Evolutionary conservation across 176 grass and related monocot species (phyloP).

Genomic region (Typha latifolia): DNA sequence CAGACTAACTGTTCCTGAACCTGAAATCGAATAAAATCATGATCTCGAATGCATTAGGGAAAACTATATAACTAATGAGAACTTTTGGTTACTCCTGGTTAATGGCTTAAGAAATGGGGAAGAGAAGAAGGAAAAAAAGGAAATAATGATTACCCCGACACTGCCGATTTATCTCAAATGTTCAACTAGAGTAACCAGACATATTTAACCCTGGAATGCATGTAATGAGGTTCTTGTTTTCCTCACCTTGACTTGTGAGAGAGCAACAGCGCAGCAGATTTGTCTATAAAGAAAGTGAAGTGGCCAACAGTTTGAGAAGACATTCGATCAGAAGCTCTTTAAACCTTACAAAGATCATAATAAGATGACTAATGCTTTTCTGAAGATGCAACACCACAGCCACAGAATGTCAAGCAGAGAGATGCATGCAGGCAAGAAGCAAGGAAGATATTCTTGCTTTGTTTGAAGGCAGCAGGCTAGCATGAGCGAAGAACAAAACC

Average conservation of each 20-base stretch:
- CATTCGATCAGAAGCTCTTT: constrained; percentile 6
- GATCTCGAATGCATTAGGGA: neutral
- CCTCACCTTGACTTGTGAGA: constrained; percentile 2
- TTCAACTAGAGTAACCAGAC: neutral
- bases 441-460: neutral
- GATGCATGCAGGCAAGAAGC: constrained; percentile 1
- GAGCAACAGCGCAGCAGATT: neutral
- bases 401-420: constrained; percentile 3
- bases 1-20: too few relatives aligned
- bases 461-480: constrained; percentile 7
- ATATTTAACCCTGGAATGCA: neutral
- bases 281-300: constrained; percentile 2
- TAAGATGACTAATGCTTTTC: too few relatives aligned
- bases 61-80: neutral
- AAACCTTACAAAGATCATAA: neutral
- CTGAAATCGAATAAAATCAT: too few relatives aligned
- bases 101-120: neutral
- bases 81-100: neutral
- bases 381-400: constrained; percentile 8
- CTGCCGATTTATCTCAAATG: neutral
- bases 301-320: constrained; percentile 2
- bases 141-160: neutral
- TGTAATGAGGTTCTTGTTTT: neutral
- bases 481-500: constrained; percentile 66
- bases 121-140: neutral